Conservation (phyloP, 176 grass and related monocot genomes). For the Carex scoparia region DNA sequence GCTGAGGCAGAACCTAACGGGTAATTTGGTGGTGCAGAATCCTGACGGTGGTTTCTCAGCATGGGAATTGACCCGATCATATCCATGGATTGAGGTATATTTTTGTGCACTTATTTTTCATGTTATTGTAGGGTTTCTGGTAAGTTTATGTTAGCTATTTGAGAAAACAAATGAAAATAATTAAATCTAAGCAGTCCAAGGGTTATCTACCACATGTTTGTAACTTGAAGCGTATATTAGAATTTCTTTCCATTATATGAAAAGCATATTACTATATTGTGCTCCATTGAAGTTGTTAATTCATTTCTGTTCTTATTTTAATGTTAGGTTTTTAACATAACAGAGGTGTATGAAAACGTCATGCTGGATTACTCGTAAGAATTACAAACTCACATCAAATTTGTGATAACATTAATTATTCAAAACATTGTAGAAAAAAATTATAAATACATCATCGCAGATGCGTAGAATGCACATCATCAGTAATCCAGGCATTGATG, state of each 20-base stretch:
- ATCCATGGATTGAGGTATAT: conserved; percentile 67
- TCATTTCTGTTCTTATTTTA: neutral
- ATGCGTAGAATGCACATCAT: conserved; percentile 69
- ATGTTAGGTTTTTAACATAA: conserved; percentile 54
- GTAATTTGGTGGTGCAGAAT: conserved; percentile 39
- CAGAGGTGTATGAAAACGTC: conserved; percentile 51
- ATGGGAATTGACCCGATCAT: conserved; percentile 51
- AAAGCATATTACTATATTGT: neutral
- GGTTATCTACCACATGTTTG: too few relatives aligned
- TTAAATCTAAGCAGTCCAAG: too few relatives aligned
- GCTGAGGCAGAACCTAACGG: too few relatives aligned
- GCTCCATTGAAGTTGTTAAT: neutral
- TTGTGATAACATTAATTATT: neutral
- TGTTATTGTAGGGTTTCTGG: too few relatives aligned
- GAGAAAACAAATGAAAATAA: too few relatives aligned
- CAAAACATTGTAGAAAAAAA: neutral
- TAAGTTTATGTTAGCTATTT: conserved; percentile 2
- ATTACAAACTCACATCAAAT: neutral
- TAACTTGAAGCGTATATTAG: too few relatives aligned
- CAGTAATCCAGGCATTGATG: conserved; percentile 48
- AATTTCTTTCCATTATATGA: neutral
- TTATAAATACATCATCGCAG: conserved; percentile 26
- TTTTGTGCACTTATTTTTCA: neutral
- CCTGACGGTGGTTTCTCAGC: conserved; percentile 55
- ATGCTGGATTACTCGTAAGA: conserved; percentile 68